Base-by-base conservation (phyloP, 352 stramenopile genomes). In the Pythium volutum region DNA sequence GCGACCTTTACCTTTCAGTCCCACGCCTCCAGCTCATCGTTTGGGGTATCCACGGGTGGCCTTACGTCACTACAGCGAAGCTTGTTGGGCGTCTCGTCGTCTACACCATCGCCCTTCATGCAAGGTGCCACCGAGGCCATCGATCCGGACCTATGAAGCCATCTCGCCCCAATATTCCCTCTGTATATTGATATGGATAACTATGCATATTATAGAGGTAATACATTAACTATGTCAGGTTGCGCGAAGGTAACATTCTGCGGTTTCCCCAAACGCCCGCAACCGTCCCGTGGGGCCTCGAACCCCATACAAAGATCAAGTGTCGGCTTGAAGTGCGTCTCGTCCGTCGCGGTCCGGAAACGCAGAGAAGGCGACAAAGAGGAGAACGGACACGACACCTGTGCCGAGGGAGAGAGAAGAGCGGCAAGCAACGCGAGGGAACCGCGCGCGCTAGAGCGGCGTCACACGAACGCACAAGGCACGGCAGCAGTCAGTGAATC, bases 1-100 rank as follows among this genome's bases (percentile, higher is more conserved):
- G 80, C 83, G 27, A 92, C 83, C 8, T 92, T 92, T 54, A 77
- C 64, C n/a, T 87, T 92, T 27, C 60, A 72, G 38, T 50, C 27
- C 18, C 23, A 39, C 34, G 43, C 41, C 20, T 36, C 45, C 23
- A 38, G 27, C 26, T 22, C 23, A 5, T 18, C 26, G 23, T 4
- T 27, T 15, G 12, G 12, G 8, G 1, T 3, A 16, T 15, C 46
- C 4, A 2, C 23, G 6, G 25, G 11, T 1, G 49, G 49, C 3
- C 55, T 70, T 39, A 70, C 63, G 3, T 70, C 63, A 20, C 50
- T 70, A 9, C 63, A 70, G 27, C 56, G 52, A 10, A 66, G 56
- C 36, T 41, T 70, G 22, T 10, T 70, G n/a, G 56, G 43, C 14
- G 15, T 25, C 10, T 48, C 50, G 1, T 55, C 52, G 0, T 34